These are phyloP conservation scores for Linum usitatissimum DNA, from an alignment of 345 rosid genomes.

Conservation along the genomic window DNA sequence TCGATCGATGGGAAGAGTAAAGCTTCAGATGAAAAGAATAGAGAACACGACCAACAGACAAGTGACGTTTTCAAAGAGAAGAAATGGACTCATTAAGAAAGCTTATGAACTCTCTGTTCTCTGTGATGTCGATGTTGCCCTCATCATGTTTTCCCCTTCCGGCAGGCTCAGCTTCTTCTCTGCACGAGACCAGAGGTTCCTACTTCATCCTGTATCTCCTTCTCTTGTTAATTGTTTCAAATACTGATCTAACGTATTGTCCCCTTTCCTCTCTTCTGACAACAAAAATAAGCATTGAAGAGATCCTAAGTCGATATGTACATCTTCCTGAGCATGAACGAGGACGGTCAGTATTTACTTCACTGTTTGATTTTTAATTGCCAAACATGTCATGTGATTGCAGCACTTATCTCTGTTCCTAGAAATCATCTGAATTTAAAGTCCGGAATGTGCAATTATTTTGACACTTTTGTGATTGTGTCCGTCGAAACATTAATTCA, in stretches of 20 bases:
- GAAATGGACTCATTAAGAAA: conserved; percentile 20
- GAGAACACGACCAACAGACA: conserved; percentile 21
- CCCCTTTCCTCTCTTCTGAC: too few species aligned
- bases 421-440: too few species aligned
- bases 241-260: too few species aligned
- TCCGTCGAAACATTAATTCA: background rate
- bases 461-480: too few species aligned
- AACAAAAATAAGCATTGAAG: conserved; percentile 44
- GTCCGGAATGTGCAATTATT: too few species aligned
- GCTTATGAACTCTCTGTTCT: conserved; percentile 23
- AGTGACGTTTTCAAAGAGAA: conserved; percentile 19
- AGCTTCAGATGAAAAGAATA: conserved; percentile 17
- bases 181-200: background rate
- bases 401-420: too few species aligned
- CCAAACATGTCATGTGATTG: too few species aligned
- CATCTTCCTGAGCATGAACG: conserved; percentile 37
- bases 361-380: too few species aligned
- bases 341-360: conserved; percentile 21
- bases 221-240: background rate
- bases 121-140: conserved; percentile 21
- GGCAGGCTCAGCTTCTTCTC: conserved; percentile 20
- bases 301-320: conserved; percentile 29
- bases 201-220: background rate
- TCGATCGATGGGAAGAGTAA: conserved; percentile 21
- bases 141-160: conserved; percentile 20